A percentile compares a stretch with the other conserved stretches of the same genome.
Evolutionary conservation across 2,329 filamentous ascomycete species (phyloP).

Genomic region (Penicillium paneum): DNA sequence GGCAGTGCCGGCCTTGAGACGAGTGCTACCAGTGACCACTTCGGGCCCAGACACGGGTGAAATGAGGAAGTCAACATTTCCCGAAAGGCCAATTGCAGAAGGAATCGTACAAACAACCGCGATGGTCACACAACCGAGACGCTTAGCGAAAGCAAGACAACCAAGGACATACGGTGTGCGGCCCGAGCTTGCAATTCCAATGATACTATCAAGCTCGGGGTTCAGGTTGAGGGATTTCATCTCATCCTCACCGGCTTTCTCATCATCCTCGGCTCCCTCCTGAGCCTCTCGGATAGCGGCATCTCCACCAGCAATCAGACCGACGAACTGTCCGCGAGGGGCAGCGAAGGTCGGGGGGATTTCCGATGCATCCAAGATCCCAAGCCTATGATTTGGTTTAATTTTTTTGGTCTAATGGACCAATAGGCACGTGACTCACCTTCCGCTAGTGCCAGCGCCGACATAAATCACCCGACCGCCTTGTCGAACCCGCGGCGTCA

Average conservation of each 20-base stretch:
- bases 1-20: conserved; percentile 47
- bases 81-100: conserved; percentile 31
- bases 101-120: conserved; percentile 41
- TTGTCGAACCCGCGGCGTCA: conserved; percentile 30
- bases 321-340: conserved; percentile 40
- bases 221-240: conserved; percentile 30
- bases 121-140: conserved; percentile 37
- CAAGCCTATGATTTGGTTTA: conserved; percentile 29
- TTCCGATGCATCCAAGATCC: conserved; percentile 44
- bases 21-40: conserved; percentile 47
- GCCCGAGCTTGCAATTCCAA: conserved; percentile 46
- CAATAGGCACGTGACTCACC: conserved; percentile 25
- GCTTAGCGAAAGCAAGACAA: conserved; percentile 37
- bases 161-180: conserved; percentile 46
- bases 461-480: conserved; percentile 40
- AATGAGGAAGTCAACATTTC: conserved; percentile 35
- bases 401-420: background rate
- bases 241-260: conserved; percentile 30
- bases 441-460: conserved; percentile 47
- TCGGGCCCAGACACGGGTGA: conserved; percentile 43
- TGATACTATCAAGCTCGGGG: conserved; percentile 36
- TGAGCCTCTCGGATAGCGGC: conserved; percentile 40
- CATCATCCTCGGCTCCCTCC: conserved; percentile 44
- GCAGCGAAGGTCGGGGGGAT: conserved; percentile 45
- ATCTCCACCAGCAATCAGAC: conserved; percentile 45